Evolutionary conservation across 176 grass and related monocot species (phyloP).

Genomic region (Bromus sterilis): DNA sequence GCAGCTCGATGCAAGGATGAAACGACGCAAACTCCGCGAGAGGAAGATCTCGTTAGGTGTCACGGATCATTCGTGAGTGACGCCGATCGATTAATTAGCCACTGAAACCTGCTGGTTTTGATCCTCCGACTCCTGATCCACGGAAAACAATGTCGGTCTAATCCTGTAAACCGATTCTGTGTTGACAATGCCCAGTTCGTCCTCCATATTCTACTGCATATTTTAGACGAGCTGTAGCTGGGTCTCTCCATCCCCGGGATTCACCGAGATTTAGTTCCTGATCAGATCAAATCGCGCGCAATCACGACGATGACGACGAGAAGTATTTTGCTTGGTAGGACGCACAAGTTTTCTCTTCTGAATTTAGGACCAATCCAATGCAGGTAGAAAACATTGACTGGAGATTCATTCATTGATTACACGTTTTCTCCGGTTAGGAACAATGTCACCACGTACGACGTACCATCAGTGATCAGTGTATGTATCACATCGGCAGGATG

Average conservation of each 20-base stretch:
- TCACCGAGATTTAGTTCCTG: constrained; percentile 1
- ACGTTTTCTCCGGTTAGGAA: background rate
- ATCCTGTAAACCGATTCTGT: background rate
- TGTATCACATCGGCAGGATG: background rate
- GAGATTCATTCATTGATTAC: background rate
- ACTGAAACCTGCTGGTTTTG: background rate
- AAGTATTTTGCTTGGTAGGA: background rate
- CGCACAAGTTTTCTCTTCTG: background rate
- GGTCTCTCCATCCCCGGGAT: background rate
- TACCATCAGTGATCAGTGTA: background rate
- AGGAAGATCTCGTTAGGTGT: constrained; percentile 18
- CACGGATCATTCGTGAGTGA: constrained; percentile 3
- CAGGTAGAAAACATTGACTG: background rate
- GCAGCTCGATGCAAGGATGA: constrained; percentile 2
- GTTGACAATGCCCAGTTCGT: constrained; percentile 16
- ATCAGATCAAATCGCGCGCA: constrained; percentile 16
- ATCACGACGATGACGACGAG: background rate
- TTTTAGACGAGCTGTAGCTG: background rate
- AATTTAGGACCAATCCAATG: background rate
- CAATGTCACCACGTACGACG: background rate
- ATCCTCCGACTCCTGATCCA: background rate
- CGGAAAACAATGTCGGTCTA: background rate
- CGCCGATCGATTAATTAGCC: background rate
- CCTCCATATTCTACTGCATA: background rate
- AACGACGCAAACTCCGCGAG: background rate